Evolutionary conservation across 2,329 filamentous ascomycete species (phyloP).

Genomic region (Penicillium corylophilum): DNA sequence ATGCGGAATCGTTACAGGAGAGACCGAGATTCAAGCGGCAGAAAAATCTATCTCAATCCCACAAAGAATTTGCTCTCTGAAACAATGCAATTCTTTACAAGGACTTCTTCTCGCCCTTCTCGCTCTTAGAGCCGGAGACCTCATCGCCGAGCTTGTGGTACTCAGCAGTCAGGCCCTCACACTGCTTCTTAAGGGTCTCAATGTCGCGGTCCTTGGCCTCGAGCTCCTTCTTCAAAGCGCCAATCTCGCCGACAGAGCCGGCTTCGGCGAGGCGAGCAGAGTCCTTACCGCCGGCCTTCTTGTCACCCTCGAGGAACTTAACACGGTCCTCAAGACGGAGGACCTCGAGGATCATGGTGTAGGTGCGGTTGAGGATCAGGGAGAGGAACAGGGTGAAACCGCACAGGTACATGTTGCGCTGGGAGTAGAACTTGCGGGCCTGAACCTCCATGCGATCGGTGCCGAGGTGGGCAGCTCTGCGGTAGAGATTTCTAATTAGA

Average conservation of each 20-base stretch:
- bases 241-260: slow-evolving; percentile 70
- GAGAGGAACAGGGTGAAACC: slow-evolving; percentile 99
- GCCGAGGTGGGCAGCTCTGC: slow-evolving; percentile 71
- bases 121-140: slow-evolving; percentile 57
- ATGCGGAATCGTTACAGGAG: not conserved
- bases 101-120: slow-evolving; percentile 56
- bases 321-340: slow-evolving; percentile 91
- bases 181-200: slow-evolving; percentile 88
- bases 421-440: slow-evolving; percentile 99
- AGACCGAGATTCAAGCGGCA: not conserved
- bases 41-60: not conserved
- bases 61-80: not conserved
- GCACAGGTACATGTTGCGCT: slow-evolving; percentile 99
- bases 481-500: slow-evolving; percentile 21
- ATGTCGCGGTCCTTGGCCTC: slow-evolving; percentile 78
- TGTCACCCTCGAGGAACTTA: slow-evolving; percentile 73
- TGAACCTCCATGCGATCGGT: slow-evolving; percentile 97
- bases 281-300: slow-evolving; percentile 62
- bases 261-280: slow-evolving; percentile 69
- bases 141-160: slow-evolving; percentile 85
- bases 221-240: slow-evolving; percentile 71
- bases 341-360: slow-evolving; percentile 91
- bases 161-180: slow-evolving; percentile 75
- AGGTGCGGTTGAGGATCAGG: slow-evolving; percentile 95
- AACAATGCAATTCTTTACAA: slow-evolving; percentile 38